A percentile compares a stretch with the other conserved stretches of the same genome.
These are phyloP conservation scores for Aspergillus novofumigatus DNA, from an alignment of 2,329 filamentous ascomycete species.

Conservation along the genomic window DNA sequence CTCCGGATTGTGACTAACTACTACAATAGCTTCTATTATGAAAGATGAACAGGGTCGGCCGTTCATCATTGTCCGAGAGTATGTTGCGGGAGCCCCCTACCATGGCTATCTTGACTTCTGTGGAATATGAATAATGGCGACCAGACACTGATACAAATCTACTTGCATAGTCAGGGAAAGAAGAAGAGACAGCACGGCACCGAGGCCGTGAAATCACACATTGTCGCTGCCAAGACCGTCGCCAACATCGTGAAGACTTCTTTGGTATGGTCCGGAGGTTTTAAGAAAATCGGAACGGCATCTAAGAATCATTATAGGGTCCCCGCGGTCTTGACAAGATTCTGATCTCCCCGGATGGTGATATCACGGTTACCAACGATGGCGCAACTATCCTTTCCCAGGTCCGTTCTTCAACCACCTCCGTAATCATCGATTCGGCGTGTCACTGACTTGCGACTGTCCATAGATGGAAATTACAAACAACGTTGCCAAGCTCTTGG, in stretches of 20 bases:
- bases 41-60: conserved; percentile 97
- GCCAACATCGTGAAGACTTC: conserved; percentile 97
- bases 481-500: conserved; percentile 93
- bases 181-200: conserved; percentile 97
- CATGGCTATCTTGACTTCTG: conserved; percentile 1
- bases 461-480: conserved; percentile 94
- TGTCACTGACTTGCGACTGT: conserved; percentile 13
- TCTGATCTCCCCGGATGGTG: conserved; percentile 94
- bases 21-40: conserved; percentile 62
- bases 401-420: conserved; percentile 31
- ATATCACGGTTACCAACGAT: conserved; percentile 99
- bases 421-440: conserved; percentile 3
- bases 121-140: not conserved
- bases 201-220: conserved; percentile 97
- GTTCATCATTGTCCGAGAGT: conserved; percentile 98
- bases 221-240: conserved; percentile 91
- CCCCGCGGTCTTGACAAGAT: conserved; percentile 98
- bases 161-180: conserved; percentile 71
- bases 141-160: not conserved
- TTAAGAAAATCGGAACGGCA: not conserved
- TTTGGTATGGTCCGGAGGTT: conserved; percentile 49
- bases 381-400: conserved; percentile 92
- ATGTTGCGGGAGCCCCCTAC: conserved; percentile 41
- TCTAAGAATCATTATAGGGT: conserved; percentile 48
- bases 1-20: conserved; percentile 22